phyloP scores from a whole-genome alignment of 257 asterid species.

The Forsythia suspensa region DNA sequence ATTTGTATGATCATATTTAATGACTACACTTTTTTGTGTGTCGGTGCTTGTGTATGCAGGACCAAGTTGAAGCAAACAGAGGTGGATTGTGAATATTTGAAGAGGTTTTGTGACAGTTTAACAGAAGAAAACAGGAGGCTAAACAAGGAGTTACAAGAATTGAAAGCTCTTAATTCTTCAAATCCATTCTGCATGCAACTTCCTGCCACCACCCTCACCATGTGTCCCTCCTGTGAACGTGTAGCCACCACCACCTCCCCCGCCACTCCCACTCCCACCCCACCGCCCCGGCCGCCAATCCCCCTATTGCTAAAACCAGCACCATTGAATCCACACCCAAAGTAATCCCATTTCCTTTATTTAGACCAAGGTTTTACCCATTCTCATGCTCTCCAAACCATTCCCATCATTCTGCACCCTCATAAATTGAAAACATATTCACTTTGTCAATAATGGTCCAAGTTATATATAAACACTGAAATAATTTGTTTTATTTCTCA shows the following conservation, averaged over 20 bases:
- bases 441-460: background rate
- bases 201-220: conserved; percentile 82
- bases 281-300: background rate
- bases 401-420: conserved; percentile 56
- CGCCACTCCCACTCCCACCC: conserved; percentile 6
- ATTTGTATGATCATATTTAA: background rate
- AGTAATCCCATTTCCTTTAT: conserved; percentile 40
- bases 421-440: conserved; percentile 20
- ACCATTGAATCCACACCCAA: conserved; percentile 28
- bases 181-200: conserved; percentile 71
- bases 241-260: conserved; percentile 48
- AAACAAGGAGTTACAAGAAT: conserved; percentile 69
- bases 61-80: conserved; percentile 89
- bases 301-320: background rate
- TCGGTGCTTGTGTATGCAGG: conserved; percentile 30
- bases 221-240: conserved; percentile 92
- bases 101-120: conserved; percentile 68
- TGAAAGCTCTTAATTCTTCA: conserved; percentile 67
- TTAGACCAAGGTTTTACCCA: conserved; percentile 61
- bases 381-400: conserved; percentile 36
- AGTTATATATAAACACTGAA: conserved; percentile 30
- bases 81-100: conserved; percentile 82
- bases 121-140: conserved; percentile 71
- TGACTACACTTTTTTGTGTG: background rate
- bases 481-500: conserved; percentile 1